phyloP scores from a whole-genome alignment of 108 stramenopile species.

The Cyclostephanos tholiformis region DNA sequence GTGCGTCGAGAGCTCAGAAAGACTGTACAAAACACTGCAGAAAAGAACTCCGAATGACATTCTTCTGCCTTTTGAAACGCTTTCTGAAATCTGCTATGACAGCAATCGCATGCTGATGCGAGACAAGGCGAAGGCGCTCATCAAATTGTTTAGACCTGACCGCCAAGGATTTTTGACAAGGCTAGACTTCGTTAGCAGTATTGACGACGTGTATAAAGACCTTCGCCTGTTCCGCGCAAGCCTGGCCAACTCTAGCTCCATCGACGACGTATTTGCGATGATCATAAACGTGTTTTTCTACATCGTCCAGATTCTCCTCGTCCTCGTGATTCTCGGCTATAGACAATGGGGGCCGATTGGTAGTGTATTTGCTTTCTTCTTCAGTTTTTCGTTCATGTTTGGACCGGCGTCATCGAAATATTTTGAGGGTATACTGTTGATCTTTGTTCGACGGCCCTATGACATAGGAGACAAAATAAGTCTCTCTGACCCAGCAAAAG shows the following conservation, averaged over 20 bases:
- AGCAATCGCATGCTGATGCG: constrained; percentile 23
- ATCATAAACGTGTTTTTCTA: constrained; percentile 64
- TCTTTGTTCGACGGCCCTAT: constrained; percentile 66
- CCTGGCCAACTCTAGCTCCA: constrained; percentile 46
- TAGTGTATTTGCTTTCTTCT: constrained; percentile 56
- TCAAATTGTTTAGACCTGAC: constrained; percentile 67
- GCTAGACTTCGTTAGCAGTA: constrained; percentile 38
- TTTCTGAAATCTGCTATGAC: constrained; percentile 39
- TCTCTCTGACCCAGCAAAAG: constrained; percentile 42
- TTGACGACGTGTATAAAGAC: constrained; percentile 66
- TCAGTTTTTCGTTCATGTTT: constrained; percentile 65
- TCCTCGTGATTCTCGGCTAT: constrained; percentile 54
- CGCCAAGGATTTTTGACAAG: constrained; percentile 55
- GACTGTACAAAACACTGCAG: constrained; percentile 53
- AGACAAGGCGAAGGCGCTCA: constrained; percentile 47
- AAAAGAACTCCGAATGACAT: constrained; percentile 30
- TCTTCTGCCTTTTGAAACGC: constrained; percentile 61
- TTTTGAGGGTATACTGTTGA: constrained; percentile 67
- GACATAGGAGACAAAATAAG: constrained; percentile 72
- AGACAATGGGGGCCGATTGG: constrained; percentile 47
- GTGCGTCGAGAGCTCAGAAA: constrained; percentile 65
- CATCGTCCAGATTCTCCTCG: constrained; percentile 44
- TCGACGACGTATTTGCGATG: constrained; percentile 61
- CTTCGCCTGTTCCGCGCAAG: constrained; percentile 51
- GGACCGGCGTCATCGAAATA: constrained; percentile 57